Base-by-base conservation (phyloP, 176 grass and related monocot genomes). In the Alopecurus myosuroides region DNA sequence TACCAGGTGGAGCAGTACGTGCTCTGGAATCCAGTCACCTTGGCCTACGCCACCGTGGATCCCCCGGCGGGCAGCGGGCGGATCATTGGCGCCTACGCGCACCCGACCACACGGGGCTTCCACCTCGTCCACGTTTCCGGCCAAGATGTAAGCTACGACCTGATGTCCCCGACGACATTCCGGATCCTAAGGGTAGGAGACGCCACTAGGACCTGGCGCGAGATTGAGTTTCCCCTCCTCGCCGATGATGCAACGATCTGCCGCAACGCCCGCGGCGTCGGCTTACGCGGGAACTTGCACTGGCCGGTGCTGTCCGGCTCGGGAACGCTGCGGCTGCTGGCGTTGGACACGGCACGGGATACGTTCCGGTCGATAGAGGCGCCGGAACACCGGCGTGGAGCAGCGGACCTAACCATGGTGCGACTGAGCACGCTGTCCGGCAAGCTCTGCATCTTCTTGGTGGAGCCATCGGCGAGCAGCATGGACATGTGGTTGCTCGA, bases 221-320 rank as follows among this genome's bases (percentile, higher is more conserved):
- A 75, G 81, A 14, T 74, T 49, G 52, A 75, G 81, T 9, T 74
- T 49, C 81, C 81, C 51, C 53, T 60, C 37, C 53, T 74, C 13
- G 22, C 4, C 1, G 2, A 11, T 22, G 64, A 5, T 37, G 64
- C 31, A 18, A 18, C 5, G 64, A 67, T 20, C 2, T 20, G 19
- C 33, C 13, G 6, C 70, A 40, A 74, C 72, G 28, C 57, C 42
- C 69, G 69, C 40, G 29, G 18, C 13, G 39, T 83, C 70, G 33
- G 20, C 33, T 10, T 36, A 55, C 69, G 44, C 39, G 69, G 69
- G 6, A 61, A 48, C 37, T 1, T 83, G 40, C 81, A 84, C 29
- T 84, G 81, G 81, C 28, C 34, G 11, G 70, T 74, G 9, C 81
- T 49, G 40, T 33, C 29, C 3, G 70, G 9, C 40, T 62, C 70